These are phyloP conservation scores for Alloascoidea hylecoeti DNA, from an alignment of 805 yeast species.

Conservation along the genomic window DNA sequence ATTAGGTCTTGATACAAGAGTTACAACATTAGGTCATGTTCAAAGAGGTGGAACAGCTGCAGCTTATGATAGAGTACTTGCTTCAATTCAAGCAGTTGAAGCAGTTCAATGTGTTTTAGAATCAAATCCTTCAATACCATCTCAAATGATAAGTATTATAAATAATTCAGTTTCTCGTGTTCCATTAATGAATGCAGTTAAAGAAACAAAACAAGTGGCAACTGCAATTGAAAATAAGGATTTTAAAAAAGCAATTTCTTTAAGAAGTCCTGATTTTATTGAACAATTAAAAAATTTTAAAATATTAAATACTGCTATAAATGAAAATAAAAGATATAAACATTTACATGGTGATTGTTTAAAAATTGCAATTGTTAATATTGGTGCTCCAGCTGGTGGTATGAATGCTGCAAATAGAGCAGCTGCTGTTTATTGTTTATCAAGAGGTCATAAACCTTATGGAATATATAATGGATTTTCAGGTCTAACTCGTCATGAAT, in stretches of 20 bases:
- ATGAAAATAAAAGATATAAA: constrained; percentile 41
- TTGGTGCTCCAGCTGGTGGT: constrained; percentile 98
- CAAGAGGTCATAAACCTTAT: constrained; percentile 80
- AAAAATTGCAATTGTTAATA: constrained; percentile 74
- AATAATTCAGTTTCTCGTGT: constrained; percentile 80
- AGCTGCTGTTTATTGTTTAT: constrained; percentile 78
- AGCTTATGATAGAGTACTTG: constrained; percentile 82
- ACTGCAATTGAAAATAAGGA: constrained; percentile 66
- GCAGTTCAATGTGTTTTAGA: constrained; percentile 90
- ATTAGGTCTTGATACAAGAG: constrained; percentile 85
- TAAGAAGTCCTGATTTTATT: constrained; percentile 79
- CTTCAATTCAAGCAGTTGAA: constrained; percentile 95
- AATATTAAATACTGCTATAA: constrained; percentile 54
- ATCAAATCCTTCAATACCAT: constrained; percentile 79
- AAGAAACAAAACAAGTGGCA: constrained; percentile 80
- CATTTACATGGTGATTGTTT: constrained; percentile 23
- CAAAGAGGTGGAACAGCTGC: constrained; percentile 99
- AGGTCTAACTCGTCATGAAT: constrained; percentile 83
- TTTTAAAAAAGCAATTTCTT: constrained; percentile 74
- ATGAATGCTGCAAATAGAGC: constrained; percentile 87
- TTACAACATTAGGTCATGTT: constrained; percentile 93
- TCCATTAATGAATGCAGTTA: constrained; percentile 84
- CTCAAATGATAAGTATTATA: constrained; percentile 84
- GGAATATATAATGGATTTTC: constrained; percentile 91
- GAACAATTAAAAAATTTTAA: constrained; percentile 67